Percentiles rank a stretch among this genome's conserved stretches.
Conservation (phyloP, 768 basidiomycete genomes). For the Russula abietina region DNA sequence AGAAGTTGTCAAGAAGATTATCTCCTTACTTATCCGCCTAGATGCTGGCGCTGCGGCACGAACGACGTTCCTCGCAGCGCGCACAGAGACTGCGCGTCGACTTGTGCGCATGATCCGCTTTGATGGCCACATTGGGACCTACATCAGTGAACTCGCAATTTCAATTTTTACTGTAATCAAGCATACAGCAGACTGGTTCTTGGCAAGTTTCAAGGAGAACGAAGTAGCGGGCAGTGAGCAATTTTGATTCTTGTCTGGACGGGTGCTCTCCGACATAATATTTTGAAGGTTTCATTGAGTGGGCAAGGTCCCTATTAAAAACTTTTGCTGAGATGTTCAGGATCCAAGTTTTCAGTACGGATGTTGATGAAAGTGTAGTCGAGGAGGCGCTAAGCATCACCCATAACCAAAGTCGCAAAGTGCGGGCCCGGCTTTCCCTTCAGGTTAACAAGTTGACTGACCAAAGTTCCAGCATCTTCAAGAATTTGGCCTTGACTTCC, state of each 20-base stretch:
- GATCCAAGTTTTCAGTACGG: constrained; percentile 85
- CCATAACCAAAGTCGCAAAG: constrained; percentile 77
- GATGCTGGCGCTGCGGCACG: constrained; percentile 74
- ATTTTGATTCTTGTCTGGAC: background rate
- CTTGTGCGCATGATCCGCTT: constrained; percentile 85
- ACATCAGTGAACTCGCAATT: constrained; percentile 80
- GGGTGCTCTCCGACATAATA: background rate
- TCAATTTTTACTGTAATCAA: constrained; percentile 93
- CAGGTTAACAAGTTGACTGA: background rate
- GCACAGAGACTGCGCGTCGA: constrained; percentile 64
- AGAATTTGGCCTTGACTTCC: constrained; percentile 93
- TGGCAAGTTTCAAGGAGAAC: constrained; percentile 93
- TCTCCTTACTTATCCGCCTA: constrained; percentile 67
- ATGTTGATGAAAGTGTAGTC: constrained; percentile 61
- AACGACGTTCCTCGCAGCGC: constrained; percentile 73
- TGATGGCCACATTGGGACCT: constrained; percentile 81
- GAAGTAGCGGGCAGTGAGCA: constrained; percentile 83
- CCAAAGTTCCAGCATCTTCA: constrained; percentile 57
- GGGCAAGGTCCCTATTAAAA: constrained; percentile 85
- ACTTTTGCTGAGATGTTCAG: constrained; percentile 78
- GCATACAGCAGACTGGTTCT: constrained; percentile 97
- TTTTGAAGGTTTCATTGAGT: constrained; percentile 78
- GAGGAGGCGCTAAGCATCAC: constrained; percentile 77
- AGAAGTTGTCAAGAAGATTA: constrained; percentile 60
- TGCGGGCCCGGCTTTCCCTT: constrained; percentile 30